A percentile compares a stretch with the other conserved stretches of the same genome.
Conservation (phyloP, 2,329 filamentous ascomycete genomes). For the Pseudohalonectria lignicola region DNA sequence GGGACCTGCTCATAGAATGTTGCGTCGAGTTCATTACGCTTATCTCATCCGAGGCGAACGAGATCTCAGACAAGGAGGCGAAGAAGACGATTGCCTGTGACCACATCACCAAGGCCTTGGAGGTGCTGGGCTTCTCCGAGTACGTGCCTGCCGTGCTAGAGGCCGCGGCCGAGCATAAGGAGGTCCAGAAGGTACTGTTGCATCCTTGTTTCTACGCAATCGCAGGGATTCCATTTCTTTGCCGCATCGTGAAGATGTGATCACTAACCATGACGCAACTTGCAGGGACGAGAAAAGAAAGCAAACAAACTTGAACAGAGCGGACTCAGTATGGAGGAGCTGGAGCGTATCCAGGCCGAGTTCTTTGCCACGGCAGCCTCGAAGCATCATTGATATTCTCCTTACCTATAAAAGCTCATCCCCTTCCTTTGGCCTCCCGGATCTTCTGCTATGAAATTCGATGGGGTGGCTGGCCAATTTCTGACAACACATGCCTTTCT, state of each 20-base stretch:
- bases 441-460: no score
- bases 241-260: no score
- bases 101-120: constrained; percentile 89
- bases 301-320: constrained; percentile 95
- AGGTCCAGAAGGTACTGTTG: constrained; percentile 70
- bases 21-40: constrained; percentile 99
- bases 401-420: no score
- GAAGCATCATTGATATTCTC: constrained; percentile 43
- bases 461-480: no score
- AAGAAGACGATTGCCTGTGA: constrained; percentile 99
- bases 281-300: constrained; percentile 92
- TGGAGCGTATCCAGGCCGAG: constrained; percentile 81
- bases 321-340: constrained; percentile 81
- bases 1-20: constrained; percentile 93
- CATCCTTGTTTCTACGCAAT: neutral
- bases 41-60: constrained; percentile 96
- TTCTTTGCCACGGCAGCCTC: constrained; percentile 75
- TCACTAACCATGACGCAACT: no score
- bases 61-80: constrained; percentile 95
- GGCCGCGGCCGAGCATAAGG: constrained; percentile 85
- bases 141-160: constrained; percentile 83
- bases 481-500: no score
- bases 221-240: constrained; percentile 32
- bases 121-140: constrained; percentile 83
- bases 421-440: no score